These are phyloP conservation scores for Chrysoporthe cubensis DNA, from an alignment of 2,329 filamentous ascomycete genomes.

Conservation along the genomic window DNA sequence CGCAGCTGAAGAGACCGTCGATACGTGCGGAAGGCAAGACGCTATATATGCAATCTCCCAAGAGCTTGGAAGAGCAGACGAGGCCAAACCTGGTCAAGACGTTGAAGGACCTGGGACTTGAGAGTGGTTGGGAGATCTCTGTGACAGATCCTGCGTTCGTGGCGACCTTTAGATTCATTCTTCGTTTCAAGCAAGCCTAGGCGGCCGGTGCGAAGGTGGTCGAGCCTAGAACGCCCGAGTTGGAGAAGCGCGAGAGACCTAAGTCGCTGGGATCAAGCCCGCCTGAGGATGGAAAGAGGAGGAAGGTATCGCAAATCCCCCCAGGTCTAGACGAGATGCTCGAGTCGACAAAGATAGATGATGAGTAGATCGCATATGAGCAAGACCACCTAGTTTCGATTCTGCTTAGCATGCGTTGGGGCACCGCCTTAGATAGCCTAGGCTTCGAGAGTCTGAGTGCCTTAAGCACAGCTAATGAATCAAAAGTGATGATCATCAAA, in stretches of 20 bases:
- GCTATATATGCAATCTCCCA: conserved; percentile 86
- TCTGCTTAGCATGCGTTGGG: neutral
- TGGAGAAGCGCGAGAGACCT: conserved; percentile 7
- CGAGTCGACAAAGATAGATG: neutral
- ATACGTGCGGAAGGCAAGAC: conserved; percentile 79
- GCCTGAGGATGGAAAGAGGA: conserved; percentile 12
- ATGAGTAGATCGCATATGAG: neutral
- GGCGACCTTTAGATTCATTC: conserved; percentile 64
- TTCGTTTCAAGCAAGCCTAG: conserved; percentile 48
- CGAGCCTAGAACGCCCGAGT: neutral
- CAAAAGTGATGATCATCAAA: conserved; percentile 22
- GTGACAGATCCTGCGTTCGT: conserved; percentile 90
- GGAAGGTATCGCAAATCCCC: neutral
- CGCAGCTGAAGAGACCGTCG: conserved; percentile 92
- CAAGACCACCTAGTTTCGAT: neutral
- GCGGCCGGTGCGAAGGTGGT: conserved; percentile 7
- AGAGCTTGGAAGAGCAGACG: conserved; percentile 81
- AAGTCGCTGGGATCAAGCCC: neutral
- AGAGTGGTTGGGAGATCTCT: conserved; percentile 84
- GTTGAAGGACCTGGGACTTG: conserved; percentile 71
- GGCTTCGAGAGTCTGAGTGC: neutral
- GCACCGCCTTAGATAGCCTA: neutral
- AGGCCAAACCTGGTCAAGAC: conserved; percentile 80
- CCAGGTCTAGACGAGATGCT: neutral
- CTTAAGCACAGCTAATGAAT: conserved; percentile 5